phyloP scores from a whole-genome alignment of 2,329 filamentous ascomycete genomes.

The Fusarium vanettenii region DNA sequence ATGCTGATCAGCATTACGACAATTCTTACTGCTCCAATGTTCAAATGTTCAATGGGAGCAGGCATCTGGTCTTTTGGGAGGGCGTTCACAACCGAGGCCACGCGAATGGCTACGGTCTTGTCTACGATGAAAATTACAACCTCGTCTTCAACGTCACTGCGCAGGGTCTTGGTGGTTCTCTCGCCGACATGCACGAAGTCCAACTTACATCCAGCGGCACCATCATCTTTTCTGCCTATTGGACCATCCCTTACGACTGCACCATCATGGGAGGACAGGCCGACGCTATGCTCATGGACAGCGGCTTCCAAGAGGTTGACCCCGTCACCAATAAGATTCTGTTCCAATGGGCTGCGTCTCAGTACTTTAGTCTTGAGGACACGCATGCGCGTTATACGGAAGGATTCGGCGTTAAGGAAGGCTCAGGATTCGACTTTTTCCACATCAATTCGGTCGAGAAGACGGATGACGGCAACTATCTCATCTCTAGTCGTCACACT shows the following conservation, averaged over 20 bases:
- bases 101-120: slow-evolving; percentile 46
- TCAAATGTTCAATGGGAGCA: slow-evolving; percentile 45
- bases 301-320: slow-evolving; percentile 55
- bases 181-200: slow-evolving; percentile 57
- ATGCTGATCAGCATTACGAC: slow-evolving; percentile 49
- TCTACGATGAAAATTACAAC: slow-evolving; percentile 51
- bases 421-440: slow-evolving; percentile 51
- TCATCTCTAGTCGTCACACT: slow-evolving; percentile 50
- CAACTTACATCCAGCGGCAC: slow-evolving; percentile 54
- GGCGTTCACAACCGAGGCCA: slow-evolving; percentile 41
- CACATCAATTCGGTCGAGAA: slow-evolving; percentile 51
- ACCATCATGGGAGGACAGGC: slow-evolving; percentile 46
- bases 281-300: slow-evolving; percentile 48
- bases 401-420: slow-evolving; percentile 44
- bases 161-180: slow-evolving; percentile 46
- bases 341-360: slow-evolving; percentile 52
- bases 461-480: slow-evolving; percentile 50
- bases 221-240: slow-evolving; percentile 56
- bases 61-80: slow-evolving; percentile 53
- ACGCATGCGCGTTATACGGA: slow-evolving; percentile 43
- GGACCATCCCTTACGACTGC: slow-evolving; percentile 47
- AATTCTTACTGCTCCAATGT: slow-evolving; percentile 42
- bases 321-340: slow-evolving; percentile 50
- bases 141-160: slow-evolving; percentile 53
- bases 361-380: slow-evolving; percentile 45